Evolutionary conservation across 495 filamentous ascomycete genomes (phyloP).

Genomic region (Talaromyces adpressus): DNA sequence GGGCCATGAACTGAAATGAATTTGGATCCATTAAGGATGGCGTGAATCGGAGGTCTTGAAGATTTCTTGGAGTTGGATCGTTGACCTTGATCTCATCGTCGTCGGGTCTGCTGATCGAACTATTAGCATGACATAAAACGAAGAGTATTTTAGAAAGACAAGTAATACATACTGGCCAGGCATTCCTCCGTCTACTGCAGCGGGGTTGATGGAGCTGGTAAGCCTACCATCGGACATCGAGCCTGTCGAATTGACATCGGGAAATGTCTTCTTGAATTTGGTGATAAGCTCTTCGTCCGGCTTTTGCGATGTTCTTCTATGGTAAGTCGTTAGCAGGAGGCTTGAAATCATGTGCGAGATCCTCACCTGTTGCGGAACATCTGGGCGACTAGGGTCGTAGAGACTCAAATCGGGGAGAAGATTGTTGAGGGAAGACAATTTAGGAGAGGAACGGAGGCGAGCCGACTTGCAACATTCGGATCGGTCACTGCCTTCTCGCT

Average conservation of each 20-base stretch:
- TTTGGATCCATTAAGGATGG: constrained; percentile 81
- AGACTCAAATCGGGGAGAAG: constrained; percentile 4
- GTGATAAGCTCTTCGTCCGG: constrained; percentile 77
- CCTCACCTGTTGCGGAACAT: constrained; percentile 41
- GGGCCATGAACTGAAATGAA: constrained; percentile 68
- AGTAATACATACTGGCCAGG: constrained; percentile 19
- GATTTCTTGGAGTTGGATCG: constrained; percentile 69
- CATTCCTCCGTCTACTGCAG: constrained; percentile 11
- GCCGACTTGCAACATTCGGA: constrained; percentile 10
- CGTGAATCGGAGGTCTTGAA: constrained; percentile 79
- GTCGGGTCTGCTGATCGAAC: constrained; percentile 13
- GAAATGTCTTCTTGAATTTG: constrained; percentile 74
- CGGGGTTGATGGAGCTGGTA: neutral
- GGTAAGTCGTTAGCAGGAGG: constrained; percentile 14
- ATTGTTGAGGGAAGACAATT: neutral
- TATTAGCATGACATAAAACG: too few species aligned
- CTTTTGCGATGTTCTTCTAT: constrained; percentile 78
- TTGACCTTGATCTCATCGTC: constrained; percentile 62
- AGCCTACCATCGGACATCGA: constrained; percentile 14
- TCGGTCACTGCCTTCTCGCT: neutral
- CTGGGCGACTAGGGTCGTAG: constrained; percentile 5
- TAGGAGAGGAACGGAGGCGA: neutral
- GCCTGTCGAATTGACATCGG: constrained; percentile 46
- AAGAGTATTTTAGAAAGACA: neutral
- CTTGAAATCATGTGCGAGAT: neutral